phyloP scores from a whole-genome alignment of 495 filamentous ascomycete species.

The Aspergillus campestris region DNA sequence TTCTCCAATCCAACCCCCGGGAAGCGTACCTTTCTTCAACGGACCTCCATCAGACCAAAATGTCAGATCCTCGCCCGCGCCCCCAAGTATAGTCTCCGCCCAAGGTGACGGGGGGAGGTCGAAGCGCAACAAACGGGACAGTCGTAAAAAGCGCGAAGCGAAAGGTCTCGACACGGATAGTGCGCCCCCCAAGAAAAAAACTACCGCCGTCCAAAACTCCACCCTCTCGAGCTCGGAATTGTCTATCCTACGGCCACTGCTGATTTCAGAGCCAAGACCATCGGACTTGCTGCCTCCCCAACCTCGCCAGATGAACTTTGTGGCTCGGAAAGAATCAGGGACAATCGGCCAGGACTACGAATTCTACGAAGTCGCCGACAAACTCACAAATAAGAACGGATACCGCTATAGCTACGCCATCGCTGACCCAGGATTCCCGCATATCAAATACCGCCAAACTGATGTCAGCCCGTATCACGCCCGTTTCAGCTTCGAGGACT shows the following conservation, averaged over 20 bases:
- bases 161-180: conserved; percentile 45
- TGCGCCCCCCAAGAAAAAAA: conserved; percentile 30
- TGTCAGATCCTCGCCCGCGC: conserved; percentile 30
- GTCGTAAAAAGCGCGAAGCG: conserved; percentile 67
- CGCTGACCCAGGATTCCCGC: conserved; percentile 75
- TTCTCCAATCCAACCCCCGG: conserved; percentile 29
- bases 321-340: conserved; percentile 26
- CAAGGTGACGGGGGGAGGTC: conserved; percentile 31
- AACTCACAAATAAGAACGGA: conserved; percentile 82
- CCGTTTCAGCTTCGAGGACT: conserved; percentile 86
- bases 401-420: conserved; percentile 89
- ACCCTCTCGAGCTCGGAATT: conserved; percentile 25
- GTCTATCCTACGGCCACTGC: conserved; percentile 22
- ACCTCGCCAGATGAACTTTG: conserved; percentile 34
- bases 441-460: conserved; percentile 81
- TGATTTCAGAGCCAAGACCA: conserved; percentile 27
- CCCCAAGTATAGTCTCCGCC: conserved; percentile 20
- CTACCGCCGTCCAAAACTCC: conserved; percentile 21
- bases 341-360: conserved; percentile 31
- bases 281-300: conserved; percentile 35
- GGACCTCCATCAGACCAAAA: conserved; percentile 26
- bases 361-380: conserved; percentile 43
- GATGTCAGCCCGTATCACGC: conserved; percentile 74
- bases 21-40: conserved; percentile 20
- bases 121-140: conserved; percentile 41